Evolutionary conservation across 2,329 filamentous ascomycete species (phyloP), one percentile per base, ranked within the genome.

Genomic region (Curvularia verruculosa): DNA sequence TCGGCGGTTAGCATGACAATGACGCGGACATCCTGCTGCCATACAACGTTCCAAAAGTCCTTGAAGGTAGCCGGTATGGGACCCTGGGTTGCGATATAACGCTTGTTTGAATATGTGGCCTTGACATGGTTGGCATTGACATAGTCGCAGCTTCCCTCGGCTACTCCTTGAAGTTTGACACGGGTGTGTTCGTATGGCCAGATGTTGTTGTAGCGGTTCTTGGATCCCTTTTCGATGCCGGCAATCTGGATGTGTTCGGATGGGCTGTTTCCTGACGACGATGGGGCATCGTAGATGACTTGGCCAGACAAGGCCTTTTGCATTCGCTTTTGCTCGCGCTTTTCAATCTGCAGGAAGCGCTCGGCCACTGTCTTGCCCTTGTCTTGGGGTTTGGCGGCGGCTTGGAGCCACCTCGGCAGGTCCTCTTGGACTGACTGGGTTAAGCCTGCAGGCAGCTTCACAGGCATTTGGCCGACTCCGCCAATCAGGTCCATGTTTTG

Each of bases 171-270:
- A 45, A 99, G 78, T 64, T 86, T 92, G 52, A 99, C 95, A 57
- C 95, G 83, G 2, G 92, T 88, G 76, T 99, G 95, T 71, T 98
- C 94, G 73, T 96, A 99, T 0, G 95, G 95, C 78, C 96, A 88
- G 54, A 98, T 97, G 66, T 97, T 96, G 79, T 97, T 98, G 80
- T 99, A 99, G 8, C 95, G 86, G 68, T 99, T 99, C 80, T 98
- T 98, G 18, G 84, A 87, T 7, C 95, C 95, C 75, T 97, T 95
- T 70, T 99, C 95, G 28, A 99, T 90, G 7, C 95, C 95, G 0
- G 91, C 95, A 49, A 99, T 87, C 66, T 91, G 89, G 7, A 96
- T 85, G 21, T 77, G 77, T 36, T 79, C 73, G 1, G 77, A 70
- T 0, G 75, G 65, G 1, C 83, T 71, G 0, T 70, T 58, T 21